phyloP scores from a whole-genome alignment of 306 rosid species.

The Neltuma alba region DNA sequence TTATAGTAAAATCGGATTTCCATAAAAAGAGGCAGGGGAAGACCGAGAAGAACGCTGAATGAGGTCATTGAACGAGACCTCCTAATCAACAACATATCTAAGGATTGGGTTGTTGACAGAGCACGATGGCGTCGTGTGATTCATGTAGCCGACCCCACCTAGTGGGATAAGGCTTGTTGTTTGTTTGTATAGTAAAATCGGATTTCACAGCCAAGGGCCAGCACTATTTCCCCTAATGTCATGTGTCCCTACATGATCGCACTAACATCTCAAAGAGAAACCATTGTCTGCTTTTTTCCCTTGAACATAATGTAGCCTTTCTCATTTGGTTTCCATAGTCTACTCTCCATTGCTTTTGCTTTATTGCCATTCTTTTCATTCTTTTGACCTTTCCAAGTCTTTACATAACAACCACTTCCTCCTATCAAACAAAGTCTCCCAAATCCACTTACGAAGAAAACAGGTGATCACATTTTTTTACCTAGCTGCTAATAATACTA shows the following conservation, averaged over 20 bases:
- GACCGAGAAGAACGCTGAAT: too few species aligned
- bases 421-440: conserved; percentile 27
- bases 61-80: too few species aligned
- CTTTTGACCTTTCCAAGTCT: conserved; percentile 24
- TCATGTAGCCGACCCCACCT: too few species aligned
- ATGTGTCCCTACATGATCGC: conserved; percentile 55
- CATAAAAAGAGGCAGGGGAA: too few species aligned
- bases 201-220: not conserved
- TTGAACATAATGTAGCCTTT: conserved; percentile 50
- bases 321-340: conserved; percentile 6
- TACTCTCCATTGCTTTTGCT: conserved; percentile 10
- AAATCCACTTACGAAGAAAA: conserved; percentile 17
- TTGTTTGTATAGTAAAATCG: too few species aligned
- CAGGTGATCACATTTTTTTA: too few species aligned
- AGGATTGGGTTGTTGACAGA: too few species aligned
- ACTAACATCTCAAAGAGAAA: conserved; percentile 49
- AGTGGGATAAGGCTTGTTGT: too few species aligned
- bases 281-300: conserved; percentile 39
- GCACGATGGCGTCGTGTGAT: too few species aligned
- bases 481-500: too few species aligned
- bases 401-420: conserved; percentile 24
- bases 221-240: conserved; percentile 8
- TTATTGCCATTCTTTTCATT: conserved; percentile 6
- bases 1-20: too few species aligned
- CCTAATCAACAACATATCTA: too few species aligned